phyloP scores from a whole-genome alignment of 2,329 filamentous ascomycete genomes.

The Sphaceloma murrayae region DNA sequence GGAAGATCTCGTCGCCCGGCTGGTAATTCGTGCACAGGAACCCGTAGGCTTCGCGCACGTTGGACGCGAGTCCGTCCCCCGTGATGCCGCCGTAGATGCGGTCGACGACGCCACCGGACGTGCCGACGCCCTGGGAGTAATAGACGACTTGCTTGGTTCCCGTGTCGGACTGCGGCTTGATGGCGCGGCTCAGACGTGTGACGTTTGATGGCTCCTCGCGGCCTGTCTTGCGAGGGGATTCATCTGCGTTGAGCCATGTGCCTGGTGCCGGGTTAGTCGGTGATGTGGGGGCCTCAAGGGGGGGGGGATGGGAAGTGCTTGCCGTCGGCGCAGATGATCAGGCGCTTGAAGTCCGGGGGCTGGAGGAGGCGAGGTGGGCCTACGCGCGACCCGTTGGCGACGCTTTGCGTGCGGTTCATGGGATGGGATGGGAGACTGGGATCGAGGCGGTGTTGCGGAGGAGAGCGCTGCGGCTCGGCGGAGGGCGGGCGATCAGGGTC shows the following conservation, averaged over 20 bases:
- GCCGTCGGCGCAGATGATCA: slow-evolving; percentile 38
- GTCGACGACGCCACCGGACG: slow-evolving; percentile 35
- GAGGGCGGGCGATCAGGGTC: slow-evolving; percentile 13
- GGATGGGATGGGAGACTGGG: background rate
- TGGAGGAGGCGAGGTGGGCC: slow-evolving; percentile 2
- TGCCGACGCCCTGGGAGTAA: slow-evolving; percentile 43
- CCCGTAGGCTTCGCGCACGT: slow-evolving; percentile 40
- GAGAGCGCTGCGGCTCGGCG: slow-evolving; percentile 14
- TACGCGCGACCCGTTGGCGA: slow-evolving; percentile 7
- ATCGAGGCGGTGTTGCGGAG: background rate
- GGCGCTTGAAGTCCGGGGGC: slow-evolving; percentile 18
- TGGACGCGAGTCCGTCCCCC: slow-evolving; percentile 38
- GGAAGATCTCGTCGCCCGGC: slow-evolving; percentile 43
- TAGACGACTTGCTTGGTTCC: slow-evolving; percentile 43
- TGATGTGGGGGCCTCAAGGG: background rate
- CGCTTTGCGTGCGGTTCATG: slow-evolving; percentile 9
- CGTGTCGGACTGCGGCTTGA: slow-evolving; percentile 39
- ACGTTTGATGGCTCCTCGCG: slow-evolving; percentile 39
- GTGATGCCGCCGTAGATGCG: slow-evolving; percentile 34
- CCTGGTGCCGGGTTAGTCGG: slow-evolving; percentile 21
- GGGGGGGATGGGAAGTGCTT: slow-evolving; percentile 17
- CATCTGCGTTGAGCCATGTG: slow-evolving; percentile 43
- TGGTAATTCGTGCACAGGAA: slow-evolving; percentile 46
- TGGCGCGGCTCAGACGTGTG: slow-evolving; percentile 40
- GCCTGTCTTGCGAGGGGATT: slow-evolving; percentile 36